These are phyloP conservation scores for Meyerozyma carpophila DNA, from an alignment of 1,139 yeast genomes.

Conservation along the genomic window DNA sequence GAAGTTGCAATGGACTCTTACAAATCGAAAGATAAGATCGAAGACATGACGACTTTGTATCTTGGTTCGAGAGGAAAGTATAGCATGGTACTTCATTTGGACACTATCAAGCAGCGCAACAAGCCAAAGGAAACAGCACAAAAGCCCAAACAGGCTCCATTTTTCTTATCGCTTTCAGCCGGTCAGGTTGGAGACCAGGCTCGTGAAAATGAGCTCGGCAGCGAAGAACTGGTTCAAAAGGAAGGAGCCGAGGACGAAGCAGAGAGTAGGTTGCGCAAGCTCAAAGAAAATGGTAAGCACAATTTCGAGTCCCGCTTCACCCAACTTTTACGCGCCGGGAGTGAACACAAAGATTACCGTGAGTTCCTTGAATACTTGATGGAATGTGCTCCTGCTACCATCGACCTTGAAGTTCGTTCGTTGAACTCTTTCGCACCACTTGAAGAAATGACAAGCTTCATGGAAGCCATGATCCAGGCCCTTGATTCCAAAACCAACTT, in stretches of 20 bases:
- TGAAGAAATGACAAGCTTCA: constrained; percentile 59
- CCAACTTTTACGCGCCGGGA: constrained; percentile 50
- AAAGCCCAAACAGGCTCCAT: constrained; percentile 82
- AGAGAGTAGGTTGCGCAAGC: constrained; percentile 22
- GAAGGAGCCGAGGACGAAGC: constrained; percentile 13
- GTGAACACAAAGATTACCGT: constrained; percentile 33
- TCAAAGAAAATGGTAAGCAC: constrained; percentile 19
- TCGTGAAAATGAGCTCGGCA: constrained; percentile 49
- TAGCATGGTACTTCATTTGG: constrained; percentile 74
- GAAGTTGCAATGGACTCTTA: constrained; percentile 30
- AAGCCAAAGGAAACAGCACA: constrained; percentile 88
- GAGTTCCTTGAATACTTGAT: constrained; percentile 53
- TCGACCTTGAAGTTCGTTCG: constrained; percentile 85
- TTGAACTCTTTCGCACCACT: constrained; percentile 60
- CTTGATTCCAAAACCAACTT: constrained; percentile 52
- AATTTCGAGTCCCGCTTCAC: constrained; percentile 76
- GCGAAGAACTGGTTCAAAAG: constrained; percentile 5
- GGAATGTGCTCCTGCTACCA: constrained; percentile 66
- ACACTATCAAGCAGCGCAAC: constrained; percentile 77
- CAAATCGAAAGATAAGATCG: constrained; percentile 60
- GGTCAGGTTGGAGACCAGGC: constrained; percentile 68
- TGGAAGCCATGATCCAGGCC: constrained; percentile 61
- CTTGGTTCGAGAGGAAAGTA: constrained; percentile 73
- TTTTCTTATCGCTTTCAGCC: constrained; percentile 63
- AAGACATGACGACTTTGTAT: constrained; percentile 66